Evolutionary conservation across 176 grass and related monocot species (phyloP).

Genomic region (Avena insularis): DNA sequence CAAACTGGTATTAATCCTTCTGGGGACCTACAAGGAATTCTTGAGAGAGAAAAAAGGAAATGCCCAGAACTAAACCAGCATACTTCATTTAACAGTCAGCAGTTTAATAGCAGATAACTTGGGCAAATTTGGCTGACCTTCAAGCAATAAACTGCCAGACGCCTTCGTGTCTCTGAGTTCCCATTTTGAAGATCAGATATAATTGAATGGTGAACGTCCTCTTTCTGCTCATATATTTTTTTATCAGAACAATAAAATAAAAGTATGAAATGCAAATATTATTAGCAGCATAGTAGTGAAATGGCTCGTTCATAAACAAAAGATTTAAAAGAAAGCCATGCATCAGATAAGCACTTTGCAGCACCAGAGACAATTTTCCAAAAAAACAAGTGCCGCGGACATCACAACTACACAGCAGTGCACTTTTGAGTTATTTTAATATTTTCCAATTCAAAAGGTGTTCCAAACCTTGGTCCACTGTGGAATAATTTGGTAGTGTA

Average conservation of each 20-base stretch:
- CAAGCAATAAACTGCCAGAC: constrained; percentile 96
- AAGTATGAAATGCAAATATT: constrained; percentile 11
- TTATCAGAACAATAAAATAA: constrained; percentile 41
- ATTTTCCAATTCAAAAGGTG: not conserved
- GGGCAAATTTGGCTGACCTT: constrained; percentile 58
- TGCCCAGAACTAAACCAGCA: constrained; percentile 15
- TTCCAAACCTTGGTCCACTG: not conserved
- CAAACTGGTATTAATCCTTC: constrained; percentile 12
- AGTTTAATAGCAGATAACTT: constrained; percentile 12
- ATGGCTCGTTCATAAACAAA: not conserved
- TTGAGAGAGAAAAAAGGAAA: constrained; percentile 13
- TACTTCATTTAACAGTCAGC: not conserved
- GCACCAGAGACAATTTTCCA: constrained; percentile 9
- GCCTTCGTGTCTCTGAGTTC: constrained; percentile 88
- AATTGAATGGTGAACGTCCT: constrained; percentile 99
- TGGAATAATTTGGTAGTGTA: constrained; percentile 2
- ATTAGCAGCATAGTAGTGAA: constrained; percentile 8
- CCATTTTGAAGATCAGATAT: constrained; percentile 99
- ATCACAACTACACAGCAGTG: constrained; percentile 20
- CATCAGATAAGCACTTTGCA: constrained; percentile 7
- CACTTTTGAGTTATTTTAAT: not conserved
- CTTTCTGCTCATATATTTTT: constrained; percentile 70
- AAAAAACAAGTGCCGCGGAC: not conserved
- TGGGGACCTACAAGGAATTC: constrained; percentile 16
- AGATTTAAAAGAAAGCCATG: not conserved